Percentiles rank a stretch among this genome's conserved stretches.
These are phyloP conservation scores for Fusarium beomiforme DNA, from an alignment of 2,329 filamentous ascomycete species.

Conservation along the genomic window DNA sequence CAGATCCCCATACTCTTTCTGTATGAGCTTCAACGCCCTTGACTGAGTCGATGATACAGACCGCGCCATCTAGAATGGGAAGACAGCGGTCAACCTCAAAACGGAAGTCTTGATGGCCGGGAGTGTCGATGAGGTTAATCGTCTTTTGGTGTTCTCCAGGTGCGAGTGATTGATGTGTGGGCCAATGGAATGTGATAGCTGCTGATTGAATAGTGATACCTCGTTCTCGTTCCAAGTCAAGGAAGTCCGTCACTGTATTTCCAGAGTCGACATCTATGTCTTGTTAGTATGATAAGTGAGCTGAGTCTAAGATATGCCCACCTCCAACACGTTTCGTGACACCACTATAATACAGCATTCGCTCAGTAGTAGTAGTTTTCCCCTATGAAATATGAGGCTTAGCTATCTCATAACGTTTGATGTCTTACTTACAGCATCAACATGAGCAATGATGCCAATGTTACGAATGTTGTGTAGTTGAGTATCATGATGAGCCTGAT, in stretches of 20 bases:
- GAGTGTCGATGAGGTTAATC: constrained; percentile 91
- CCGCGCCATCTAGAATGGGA: constrained; percentile 85
- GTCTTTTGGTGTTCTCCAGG: constrained; percentile 65
- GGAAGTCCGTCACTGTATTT: constrained; percentile 96
- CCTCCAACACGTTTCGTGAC: constrained; percentile 85
- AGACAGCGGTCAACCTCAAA: constrained; percentile 95
- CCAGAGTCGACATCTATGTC: constrained; percentile 87
- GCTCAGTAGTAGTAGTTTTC: constrained; percentile 98
- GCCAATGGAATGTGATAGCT: constrained; percentile 95
- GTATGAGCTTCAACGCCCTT: constrained; percentile 97
- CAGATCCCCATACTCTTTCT: constrained; percentile 94
- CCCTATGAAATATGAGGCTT: constrained; percentile 59
- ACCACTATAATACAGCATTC: constrained; percentile 97
- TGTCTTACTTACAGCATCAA: constrained; percentile 75
- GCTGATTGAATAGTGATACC: constrained; percentile 99
- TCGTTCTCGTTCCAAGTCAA: constrained; percentile 88
- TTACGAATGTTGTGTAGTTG: constrained; percentile 75
- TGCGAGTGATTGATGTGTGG: constrained; percentile 62
- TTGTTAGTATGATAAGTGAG: background rate
- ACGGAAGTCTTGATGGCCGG: constrained; percentile 95
- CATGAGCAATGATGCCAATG: constrained; percentile 98
- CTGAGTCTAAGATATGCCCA: constrained; percentile 40
- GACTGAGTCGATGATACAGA: constrained; percentile 93
- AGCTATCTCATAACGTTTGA: background rate
- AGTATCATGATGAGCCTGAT: constrained; percentile 38